phyloP scores from a whole-genome alignment of 768 basidiomycete species.

The Polyporus arcularius region DNA sequence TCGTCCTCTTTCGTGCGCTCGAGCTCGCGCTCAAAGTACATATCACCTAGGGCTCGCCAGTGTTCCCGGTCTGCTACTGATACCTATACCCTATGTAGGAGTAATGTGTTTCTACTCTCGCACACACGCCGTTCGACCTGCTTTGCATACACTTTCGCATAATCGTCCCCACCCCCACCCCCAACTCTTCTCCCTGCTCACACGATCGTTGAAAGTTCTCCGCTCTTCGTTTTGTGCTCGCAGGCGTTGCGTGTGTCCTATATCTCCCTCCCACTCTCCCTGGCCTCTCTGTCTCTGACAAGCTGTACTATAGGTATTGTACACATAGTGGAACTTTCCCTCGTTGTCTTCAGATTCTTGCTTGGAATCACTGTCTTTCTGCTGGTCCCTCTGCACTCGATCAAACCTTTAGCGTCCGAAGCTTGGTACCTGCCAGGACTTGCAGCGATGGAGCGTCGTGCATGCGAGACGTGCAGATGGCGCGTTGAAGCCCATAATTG shows the following conservation, averaged over 20 bases:
- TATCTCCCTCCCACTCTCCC: not conserved
- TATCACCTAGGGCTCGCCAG: not conserved
- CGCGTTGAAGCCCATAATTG: constrained; percentile 12
- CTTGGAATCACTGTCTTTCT: not conserved
- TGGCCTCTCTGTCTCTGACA: not conserved
- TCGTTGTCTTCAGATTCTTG: not conserved
- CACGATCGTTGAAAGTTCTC: no score
- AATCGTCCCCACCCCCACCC: constrained; percentile 1
- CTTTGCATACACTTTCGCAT: not conserved
- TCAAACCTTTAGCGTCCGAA: no score
- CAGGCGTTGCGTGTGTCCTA: not conserved
- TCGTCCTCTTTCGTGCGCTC: not conserved
- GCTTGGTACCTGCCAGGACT: no score
- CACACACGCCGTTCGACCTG: constrained; percentile 16
- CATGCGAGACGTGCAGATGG: constrained; percentile 1
- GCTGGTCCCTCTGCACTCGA: not conserved
- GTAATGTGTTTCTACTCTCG: constrained; percentile 16
- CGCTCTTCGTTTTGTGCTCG: not conserved
- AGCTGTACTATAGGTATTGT: constrained; percentile 13
- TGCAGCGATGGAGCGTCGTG: not conserved
- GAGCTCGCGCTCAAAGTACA: not conserved
- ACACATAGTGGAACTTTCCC: not conserved
- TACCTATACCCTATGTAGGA: constrained; percentile 17
- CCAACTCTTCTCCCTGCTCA: not conserved
- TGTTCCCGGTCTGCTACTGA: not conserved